Evolutionary conservation across 2,329 filamentous ascomycete species (phyloP).

Genomic region (Colletotrichum liaoningense): DNA sequence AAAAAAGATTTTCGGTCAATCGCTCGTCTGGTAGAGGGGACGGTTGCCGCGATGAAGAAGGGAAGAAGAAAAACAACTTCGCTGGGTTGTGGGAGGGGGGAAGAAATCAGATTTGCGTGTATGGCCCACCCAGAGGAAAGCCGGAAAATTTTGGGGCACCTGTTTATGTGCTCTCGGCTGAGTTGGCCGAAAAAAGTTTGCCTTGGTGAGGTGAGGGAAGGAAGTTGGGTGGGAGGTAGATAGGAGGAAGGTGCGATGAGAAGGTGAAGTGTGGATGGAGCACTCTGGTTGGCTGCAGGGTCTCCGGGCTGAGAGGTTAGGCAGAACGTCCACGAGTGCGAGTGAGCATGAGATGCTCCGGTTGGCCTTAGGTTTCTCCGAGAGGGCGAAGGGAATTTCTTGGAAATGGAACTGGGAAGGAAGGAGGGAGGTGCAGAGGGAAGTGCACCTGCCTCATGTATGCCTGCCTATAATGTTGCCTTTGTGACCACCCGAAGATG

Average conservation of each 20-base stretch:
- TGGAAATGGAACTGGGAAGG: neutral
- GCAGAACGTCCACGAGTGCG: neutral
- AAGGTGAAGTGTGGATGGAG: constrained; percentile 1
- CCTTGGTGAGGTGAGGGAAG: constrained; percentile 6
- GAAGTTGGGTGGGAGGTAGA: constrained; percentile 13
- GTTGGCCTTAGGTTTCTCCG: neutral
- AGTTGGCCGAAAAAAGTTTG: constrained; percentile 16
- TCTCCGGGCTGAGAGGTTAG: neutral
- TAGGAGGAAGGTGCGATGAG: neutral
- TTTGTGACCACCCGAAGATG: neutral
- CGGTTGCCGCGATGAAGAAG: neutral
- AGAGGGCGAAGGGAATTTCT: neutral
- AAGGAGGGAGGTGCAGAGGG: neutral
- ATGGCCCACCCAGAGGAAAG: neutral
- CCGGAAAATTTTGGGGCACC: neutral
- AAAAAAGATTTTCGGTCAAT: neutral
- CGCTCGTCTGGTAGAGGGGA: neutral
- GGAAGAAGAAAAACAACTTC: constrained; percentile 4
- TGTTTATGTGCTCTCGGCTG: constrained; percentile 1
- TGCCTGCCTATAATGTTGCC: neutral
- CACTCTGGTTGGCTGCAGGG: neutral
- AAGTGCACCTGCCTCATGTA: neutral
- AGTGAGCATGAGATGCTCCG: neutral
- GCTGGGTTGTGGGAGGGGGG: neutral
- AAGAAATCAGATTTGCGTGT: neutral